phyloP scores from a whole-genome alignment of 192 early-diverging fungal species.

The Coemansia sp. region DNA sequence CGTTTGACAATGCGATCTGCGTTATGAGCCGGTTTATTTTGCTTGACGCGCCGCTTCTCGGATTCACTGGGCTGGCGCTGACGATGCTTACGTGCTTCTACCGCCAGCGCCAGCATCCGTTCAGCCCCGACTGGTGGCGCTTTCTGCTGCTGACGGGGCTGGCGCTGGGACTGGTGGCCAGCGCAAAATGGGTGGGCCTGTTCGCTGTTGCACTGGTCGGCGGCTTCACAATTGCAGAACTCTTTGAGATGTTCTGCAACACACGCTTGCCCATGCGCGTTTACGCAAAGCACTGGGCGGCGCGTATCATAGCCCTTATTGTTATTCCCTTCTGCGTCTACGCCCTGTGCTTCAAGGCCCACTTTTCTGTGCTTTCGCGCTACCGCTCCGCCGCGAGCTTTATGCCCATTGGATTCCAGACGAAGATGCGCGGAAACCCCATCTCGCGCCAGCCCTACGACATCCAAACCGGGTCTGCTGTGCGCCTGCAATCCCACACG shows the following conservation, averaged over 20 bases:
- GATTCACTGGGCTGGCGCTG: constrained; percentile 70
- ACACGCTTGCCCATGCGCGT: constrained; percentile 53
- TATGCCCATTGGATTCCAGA: constrained; percentile 52
- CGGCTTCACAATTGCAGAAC: constrained; percentile 37
- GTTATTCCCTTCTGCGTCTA: constrained; percentile 80
- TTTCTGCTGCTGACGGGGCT: constrained; percentile 83
- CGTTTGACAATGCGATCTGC: constrained; percentile 62
- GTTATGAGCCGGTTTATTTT: constrained; percentile 91
- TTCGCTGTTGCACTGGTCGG: constrained; percentile 79
- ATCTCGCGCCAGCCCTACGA: constrained; percentile 46
- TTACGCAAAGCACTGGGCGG: constrained; percentile 82
- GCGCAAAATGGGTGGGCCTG: constrained; percentile 96
- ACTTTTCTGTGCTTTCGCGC: constrained; percentile 81
- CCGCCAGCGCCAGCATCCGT: constrained; percentile 67
- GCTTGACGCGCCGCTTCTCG: constrained; percentile 92
- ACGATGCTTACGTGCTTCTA: constrained; percentile 74
- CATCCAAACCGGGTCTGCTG: constrained; percentile 33
- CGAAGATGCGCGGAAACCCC: constrained; percentile 35
- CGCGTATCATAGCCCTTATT: constrained; percentile 79
- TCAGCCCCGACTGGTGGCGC: constrained; percentile 83
- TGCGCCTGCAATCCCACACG: constrained; percentile 37
- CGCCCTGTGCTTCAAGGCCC: constrained; percentile 73
- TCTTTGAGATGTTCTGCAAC: constrained; percentile 48
- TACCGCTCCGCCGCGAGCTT: constrained; percentile 50
- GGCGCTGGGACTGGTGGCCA: constrained; percentile 80